Base-by-base conservation (phyloP, 148 eudicot genomes). In the Tetragonia tetragonoides region DNA sequence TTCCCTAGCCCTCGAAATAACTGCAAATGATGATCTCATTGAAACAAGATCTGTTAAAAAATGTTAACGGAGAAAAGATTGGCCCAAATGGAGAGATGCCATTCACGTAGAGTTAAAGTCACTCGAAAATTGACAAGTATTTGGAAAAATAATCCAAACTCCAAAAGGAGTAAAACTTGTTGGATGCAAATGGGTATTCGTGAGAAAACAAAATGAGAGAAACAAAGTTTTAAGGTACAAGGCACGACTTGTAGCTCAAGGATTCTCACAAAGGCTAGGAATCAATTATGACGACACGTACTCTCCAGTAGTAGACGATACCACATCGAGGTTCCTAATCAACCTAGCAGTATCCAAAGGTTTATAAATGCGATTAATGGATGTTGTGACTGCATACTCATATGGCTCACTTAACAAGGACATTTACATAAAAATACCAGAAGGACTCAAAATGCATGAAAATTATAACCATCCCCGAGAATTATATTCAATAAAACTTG, bases 271-370 rank as follows among this genome's bases (percentile, higher is more conserved):
- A 53, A 66, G 7, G 7, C 49, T n/a, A 0, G 64, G 51, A 5
- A 76, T 54, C 10, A 62, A 76, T 76, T 66, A 66, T 66, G 51
- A 76, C 9, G 24, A 76, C 37, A 76, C 51, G 5, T 66, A 76
- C 54, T 51, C 73, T 39, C 73, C 37, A 1, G 37, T 76, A 7
- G 34, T 67, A 14, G 79, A 76, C 39, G 65, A 37, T 41, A 70
- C 24, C 1, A 57, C 38, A 24, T 70, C 44, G 3, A 9, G 63
- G 5, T 78, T n/a, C 24, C 62, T 71, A 5, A 62, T 60, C 61
- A 62, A 59, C 3, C 18, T 23, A 34, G 16, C 16, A 49, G 53
- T 12, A 7, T 49, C 8, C 12, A 12, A 49, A 49, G 53, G 12
- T 7, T 49, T 49, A 49, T 12, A 49, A 49, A 49, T 49, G 53